phyloP scores from a whole-genome alignment of 228 moss, liverwort and hornwort genomes.

The Sphagnum fallax region DNA sequence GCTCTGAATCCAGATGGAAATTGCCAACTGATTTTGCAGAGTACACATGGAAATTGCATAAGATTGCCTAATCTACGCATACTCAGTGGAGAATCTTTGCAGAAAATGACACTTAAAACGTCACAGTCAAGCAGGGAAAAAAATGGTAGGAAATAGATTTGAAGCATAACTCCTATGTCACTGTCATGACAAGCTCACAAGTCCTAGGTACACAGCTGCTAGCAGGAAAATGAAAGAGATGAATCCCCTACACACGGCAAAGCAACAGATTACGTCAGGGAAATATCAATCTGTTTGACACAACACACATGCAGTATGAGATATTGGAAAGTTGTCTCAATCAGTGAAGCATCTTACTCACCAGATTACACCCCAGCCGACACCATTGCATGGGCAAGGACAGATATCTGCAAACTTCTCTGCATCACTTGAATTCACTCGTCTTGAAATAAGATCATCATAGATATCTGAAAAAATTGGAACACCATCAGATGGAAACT shows the following conservation, averaged over 20 bases:
- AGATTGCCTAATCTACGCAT: no score
- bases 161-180: background rate
- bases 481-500: background rate
- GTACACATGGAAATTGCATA: no score
- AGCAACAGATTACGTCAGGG: background rate
- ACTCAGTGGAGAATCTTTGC: no score
- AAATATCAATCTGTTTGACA: background rate
- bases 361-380: constrained; percentile 92
- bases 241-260: constrained; percentile 38
- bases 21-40: no score
- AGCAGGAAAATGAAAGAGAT: constrained; percentile 59
- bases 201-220: constrained; percentile 56
- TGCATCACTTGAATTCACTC: constrained; percentile 92
- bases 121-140: background rate
- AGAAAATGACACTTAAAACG: no score
- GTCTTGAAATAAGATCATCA: constrained; percentile 91
- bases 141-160: background rate
- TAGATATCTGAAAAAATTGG: constrained; percentile 63
- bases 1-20: no score
- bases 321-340: background rate
- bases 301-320: background rate
- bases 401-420: constrained; percentile 88
- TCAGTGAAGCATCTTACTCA: constrained; percentile 15
- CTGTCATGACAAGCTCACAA: constrained; percentile 41
- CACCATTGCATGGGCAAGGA: constrained; percentile 90